Percentiles rank a stretch among this genome's conserved stretches.
These are phyloP conservation scores for Prosopis cineraria DNA, from an alignment of 306 rosid genomes.

Conservation along the genomic window DNA sequence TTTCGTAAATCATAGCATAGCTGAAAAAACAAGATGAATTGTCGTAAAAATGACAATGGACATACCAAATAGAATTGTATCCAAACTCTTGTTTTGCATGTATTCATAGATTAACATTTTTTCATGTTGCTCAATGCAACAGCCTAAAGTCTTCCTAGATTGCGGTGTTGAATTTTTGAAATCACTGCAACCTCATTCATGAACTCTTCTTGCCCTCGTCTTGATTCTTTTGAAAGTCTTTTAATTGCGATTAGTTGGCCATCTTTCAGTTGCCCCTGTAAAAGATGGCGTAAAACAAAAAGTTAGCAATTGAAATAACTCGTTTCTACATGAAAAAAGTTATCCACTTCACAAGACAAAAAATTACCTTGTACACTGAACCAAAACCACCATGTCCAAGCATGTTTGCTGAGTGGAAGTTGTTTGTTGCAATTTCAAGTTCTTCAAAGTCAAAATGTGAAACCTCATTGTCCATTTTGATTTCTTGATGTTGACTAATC, in stretches of 20 bases:
- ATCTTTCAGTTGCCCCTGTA: background rate
- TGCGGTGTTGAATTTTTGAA: constrained; percentile 3
- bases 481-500: background rate
- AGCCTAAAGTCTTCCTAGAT: background rate
- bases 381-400: background rate
- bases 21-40: background rate
- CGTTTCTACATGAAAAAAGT: background rate
- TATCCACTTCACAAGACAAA: background rate
- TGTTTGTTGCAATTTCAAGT: constrained; percentile 29
- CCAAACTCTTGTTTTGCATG: constrained; percentile 13
- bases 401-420: background rate
- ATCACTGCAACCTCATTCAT: background rate
- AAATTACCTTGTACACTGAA: background rate
- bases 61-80: constrained; percentile 1
- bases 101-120: background rate
- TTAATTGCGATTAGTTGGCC: background rate
- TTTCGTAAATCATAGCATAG: background rate
- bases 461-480: constrained; percentile 22
- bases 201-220: constrained; percentile 18
- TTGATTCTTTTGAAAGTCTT: background rate
- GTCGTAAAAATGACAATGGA: background rate
- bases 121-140: background rate
- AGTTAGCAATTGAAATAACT: background rate
- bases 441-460: constrained; percentile 18
- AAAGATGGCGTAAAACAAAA: background rate